Base-by-base conservation (phyloP, 208 protist species). In the Trypanosomatidae sp. region DNA sequence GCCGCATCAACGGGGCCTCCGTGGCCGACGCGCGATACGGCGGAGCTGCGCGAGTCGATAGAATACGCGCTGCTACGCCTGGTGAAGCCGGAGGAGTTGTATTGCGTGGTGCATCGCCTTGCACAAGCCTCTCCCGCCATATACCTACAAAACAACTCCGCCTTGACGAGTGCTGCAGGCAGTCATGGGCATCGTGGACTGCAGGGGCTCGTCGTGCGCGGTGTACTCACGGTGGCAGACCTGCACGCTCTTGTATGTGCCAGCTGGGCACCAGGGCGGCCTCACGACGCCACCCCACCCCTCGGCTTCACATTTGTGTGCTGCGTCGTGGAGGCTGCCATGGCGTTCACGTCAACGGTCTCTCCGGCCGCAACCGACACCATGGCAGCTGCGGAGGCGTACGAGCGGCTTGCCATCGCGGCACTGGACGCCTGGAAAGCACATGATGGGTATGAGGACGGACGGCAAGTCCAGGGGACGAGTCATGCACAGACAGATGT, bases 21-120 rank as follows among this genome's bases (percentile, higher is more conserved):
- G 33, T 60, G 50, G 46, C 28, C 8, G n/a, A 33, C 44, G 30
- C 39, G 7, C 62, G 62, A 79, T 10, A 19, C 66, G 53, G 56
- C 10, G 39, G 77, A 77, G 60, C 69, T 69, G 66, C 60, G 66
- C 6, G 69, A 66, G 19, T 70, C 72, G 39, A 82, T 85, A 59
- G 73, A 60, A 49, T 67, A 80, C 74, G 72, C 77, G 19, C 56
- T 86, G 64, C 73, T 86, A 49, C 68, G 77, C 44, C 71, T 82
- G 56, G 81, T 77, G 58, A 58, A 74, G 30, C 66, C 69, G 0
- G 53, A 76, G 43, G 25, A n/a, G 47, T 59, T 86, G 41, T 56
- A 80, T 25, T 9, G 41, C 43, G 10, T 30, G 6, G 25, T 80
- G 10, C 70, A 76, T 47, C 49, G 36, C 28, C 76, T 80, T 52